Percentiles rank a stretch among this genome's conserved stretches.
phyloP scores from a whole-genome alignment of 345 rosid genomes.

The Eucalyptus cladocalyx region DNA sequence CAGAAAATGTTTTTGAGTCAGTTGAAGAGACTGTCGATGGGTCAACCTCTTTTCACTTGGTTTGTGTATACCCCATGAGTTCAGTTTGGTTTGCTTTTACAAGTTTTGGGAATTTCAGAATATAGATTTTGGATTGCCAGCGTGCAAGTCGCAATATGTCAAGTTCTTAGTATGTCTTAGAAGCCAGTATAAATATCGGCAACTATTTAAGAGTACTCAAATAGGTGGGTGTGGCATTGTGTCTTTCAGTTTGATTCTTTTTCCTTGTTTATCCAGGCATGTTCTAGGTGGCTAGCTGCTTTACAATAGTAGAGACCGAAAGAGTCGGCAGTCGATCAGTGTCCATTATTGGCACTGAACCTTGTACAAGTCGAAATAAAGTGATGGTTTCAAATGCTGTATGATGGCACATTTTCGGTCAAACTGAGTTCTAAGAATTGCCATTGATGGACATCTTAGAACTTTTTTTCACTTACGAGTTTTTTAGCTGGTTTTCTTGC shows the following conservation, averaged over 20 bases:
- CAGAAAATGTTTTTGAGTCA: conserved; percentile 28
- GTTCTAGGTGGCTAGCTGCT: neutral
- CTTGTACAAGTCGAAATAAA: neutral
- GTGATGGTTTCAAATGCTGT: neutral
- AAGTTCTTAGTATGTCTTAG: neutral
- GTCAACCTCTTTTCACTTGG: neutral
- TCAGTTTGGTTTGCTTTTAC: neutral
- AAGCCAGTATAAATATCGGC: neutral
- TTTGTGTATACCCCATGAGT: neutral
- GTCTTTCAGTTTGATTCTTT: neutral
- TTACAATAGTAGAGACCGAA: neutral
- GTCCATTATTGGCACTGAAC: neutral
- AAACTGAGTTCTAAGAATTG: neutral
- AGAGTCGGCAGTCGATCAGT: neutral
- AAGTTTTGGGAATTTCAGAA: neutral
- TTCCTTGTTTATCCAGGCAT: neutral
- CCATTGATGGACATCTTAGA: neutral
- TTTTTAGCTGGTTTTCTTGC: neutral
- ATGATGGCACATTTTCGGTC: neutral
- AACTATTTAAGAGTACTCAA: neutral
- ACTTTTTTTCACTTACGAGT: neutral
- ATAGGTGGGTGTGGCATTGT: neutral
- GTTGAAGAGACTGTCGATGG: neutral
- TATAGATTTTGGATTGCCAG: neutral
- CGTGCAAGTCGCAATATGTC: neutral